Base-by-base conservation (phyloP, 148 eudicot species). In the Rhododendron ferrugineum region DNA sequence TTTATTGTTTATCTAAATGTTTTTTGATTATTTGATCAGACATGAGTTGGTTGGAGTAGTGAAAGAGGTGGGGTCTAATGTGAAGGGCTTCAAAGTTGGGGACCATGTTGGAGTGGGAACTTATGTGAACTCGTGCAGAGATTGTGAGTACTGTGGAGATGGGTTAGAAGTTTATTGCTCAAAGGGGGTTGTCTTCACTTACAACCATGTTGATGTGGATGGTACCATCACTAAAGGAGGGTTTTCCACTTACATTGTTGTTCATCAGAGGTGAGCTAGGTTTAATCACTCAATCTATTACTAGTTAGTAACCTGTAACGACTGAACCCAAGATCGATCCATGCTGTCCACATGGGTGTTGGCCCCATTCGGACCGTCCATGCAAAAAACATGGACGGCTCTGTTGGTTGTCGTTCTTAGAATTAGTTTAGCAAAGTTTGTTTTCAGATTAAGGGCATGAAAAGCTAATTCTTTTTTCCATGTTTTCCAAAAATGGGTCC, bases 1-100 rank as follows among this genome's bases (percentile, higher is more conserved):
- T 6, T 62, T 62, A 6, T 58, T 62, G 4, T 5, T 62, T 7
- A 9, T 23, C 6, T 7, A 18, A 52, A 13, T 15, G 50, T 78
- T 78, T 30, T 42, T 75, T 32, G 13, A 40, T 40, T 40, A 40
- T 46, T 3, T 34, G 54, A 60, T 37, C 28, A 93, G 98, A 72
- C 98, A 94, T 85, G 98, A 96, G 92, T 93, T 96, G 72, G 95
- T 89, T 77, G 98, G 98, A 86, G 85, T 91, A 56, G 98, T 96
- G 10, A 90, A 80, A 85, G 94, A 92, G 80, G 92, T 94, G 64
- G 98, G 96, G 26, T 74, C 92, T 1, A 88, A 89, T 85, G 96
- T 92, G 52, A n/a, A 86, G 60, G 88, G 90, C 36, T 91, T 93
- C 68, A 93, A 94, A 88, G 90, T 92, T 44, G 98, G 98, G 20